phyloP scores from a whole-genome alignment of 495 filamentous ascomycete genomes.

The Thozetella sp. region DNA sequence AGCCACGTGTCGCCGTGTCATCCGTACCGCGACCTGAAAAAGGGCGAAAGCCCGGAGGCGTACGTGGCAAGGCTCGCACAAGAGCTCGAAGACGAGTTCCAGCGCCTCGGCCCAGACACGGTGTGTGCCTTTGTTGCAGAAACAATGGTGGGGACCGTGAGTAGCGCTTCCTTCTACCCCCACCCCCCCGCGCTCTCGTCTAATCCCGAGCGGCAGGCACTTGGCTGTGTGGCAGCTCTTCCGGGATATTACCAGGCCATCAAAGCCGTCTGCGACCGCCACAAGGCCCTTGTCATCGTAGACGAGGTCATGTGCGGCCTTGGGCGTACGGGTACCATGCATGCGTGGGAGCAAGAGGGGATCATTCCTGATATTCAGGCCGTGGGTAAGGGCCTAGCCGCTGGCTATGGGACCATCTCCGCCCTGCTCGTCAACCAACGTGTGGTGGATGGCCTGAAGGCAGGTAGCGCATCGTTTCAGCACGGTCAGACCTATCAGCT shows the following conservation, averaged over 20 bases:
- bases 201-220: too few species aligned
- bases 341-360: slow-evolving; percentile 64
- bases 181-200: too few species aligned
- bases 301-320: slow-evolving; percentile 80
- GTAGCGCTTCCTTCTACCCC: too few species aligned
- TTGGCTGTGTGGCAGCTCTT: slow-evolving; percentile 66
- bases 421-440: slow-evolving; percentile 52
- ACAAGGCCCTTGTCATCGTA: slow-evolving; percentile 68
- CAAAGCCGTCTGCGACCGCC: slow-evolving; percentile 63
- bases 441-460: slow-evolving; percentile 49
- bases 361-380: slow-evolving; percentile 53
- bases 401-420: slow-evolving; percentile 59
- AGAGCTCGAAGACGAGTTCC: slow-evolving; percentile 73
- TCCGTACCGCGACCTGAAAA: slow-evolving; percentile 22
- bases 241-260: slow-evolving; percentile 69
- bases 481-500: slow-evolving; percentile 58
- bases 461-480: slow-evolving; percentile 49
- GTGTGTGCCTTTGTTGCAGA: slow-evolving; percentile 76
- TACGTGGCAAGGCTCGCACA: slow-evolving; percentile 50
- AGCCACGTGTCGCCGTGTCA: slow-evolving; percentile 66
- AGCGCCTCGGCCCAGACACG: slow-evolving; percentile 62
- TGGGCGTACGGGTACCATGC: slow-evolving; percentile 63
- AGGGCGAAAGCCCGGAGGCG: slow-evolving; percentile 19
- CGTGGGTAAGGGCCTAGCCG: slow-evolving; percentile 65
- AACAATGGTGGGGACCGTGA: slow-evolving; percentile 50